phyloP scores from a whole-genome alignment of 1,139 yeast species.

The Debaryomyces robertsiae region DNA sequence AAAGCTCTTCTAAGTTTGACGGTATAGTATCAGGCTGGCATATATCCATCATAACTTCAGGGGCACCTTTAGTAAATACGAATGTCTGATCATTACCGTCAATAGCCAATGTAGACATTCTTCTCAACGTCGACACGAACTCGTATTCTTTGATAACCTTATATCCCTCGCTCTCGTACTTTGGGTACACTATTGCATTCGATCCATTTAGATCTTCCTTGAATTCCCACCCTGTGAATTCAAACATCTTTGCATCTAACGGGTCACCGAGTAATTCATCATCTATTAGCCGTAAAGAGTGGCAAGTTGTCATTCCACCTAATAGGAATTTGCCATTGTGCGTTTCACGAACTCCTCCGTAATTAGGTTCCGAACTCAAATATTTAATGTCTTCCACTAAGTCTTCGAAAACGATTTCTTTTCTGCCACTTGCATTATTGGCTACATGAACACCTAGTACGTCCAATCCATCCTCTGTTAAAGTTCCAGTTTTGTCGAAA shows the following conservation, averaged over 20 bases:
- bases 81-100: conserved; percentile 34
- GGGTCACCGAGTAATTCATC: conserved; percentile 90
- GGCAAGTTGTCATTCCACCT: conserved; percentile 78
- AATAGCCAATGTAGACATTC: conserved; percentile 84
- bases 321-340: conserved; percentile 40
- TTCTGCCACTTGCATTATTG: conserved; percentile 52
- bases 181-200: conserved; percentile 23
- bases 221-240: conserved; percentile 76
- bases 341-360: conserved; percentile 22
- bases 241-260: conserved; percentile 88
- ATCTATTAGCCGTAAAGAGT: conserved; percentile 79
- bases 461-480: conserved; percentile 95
- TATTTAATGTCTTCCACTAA: conserved; percentile 36
- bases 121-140: conserved; percentile 77
- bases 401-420: conserved; percentile 54
- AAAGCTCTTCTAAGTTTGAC: conserved; percentile 65
- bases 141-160: conserved; percentile 76
- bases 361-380: conserved; percentile 13
- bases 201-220: conserved; percentile 56
- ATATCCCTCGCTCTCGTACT: conserved; percentile 42
- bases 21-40: conserved; percentile 77
- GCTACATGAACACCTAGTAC: conserved; percentile 82
- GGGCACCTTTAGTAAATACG: conserved; percentile 92
- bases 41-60: conserved; percentile 86
- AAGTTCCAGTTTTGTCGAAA: conserved; percentile 96